phyloP scores from a whole-genome alignment of 2,329 filamentous ascomycete genomes.

The Nigrospora sphaerica region DNA sequence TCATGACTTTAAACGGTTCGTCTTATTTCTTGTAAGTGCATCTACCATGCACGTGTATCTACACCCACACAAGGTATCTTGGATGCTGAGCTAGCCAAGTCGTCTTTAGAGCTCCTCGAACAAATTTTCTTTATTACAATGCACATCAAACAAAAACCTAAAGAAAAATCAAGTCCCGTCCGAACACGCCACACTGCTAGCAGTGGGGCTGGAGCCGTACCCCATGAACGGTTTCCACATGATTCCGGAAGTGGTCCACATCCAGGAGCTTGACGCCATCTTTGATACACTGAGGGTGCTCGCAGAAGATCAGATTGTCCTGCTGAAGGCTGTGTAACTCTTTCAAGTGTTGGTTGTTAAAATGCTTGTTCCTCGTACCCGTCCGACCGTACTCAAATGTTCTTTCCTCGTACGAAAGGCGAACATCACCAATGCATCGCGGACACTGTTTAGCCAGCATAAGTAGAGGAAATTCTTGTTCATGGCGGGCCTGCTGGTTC shows the following conservation, averaged over 20 bases:
- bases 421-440: conserved; percentile 9
- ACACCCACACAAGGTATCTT: no score
- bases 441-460: conserved; percentile 11
- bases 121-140: no score
- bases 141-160: no score
- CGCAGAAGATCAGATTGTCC: background rate
- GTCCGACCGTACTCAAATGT: conserved; percentile 8
- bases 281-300: no score
- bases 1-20: no score
- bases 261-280: no score
- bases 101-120: no score
- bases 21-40: no score
- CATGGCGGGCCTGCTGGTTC: conserved; percentile 4
- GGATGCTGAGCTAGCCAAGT: no score
- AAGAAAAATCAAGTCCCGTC: no score
- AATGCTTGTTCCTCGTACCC: conserved; percentile 13
- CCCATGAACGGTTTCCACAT: conserved; percentile 8
- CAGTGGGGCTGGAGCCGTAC: conserved; percentile 2
- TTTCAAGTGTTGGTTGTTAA: conserved; percentile 12
- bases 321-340: conserved; percentile 6
- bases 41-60: no score
- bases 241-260: conserved; percentile 8
- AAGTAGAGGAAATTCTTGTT: conserved; percentile 9
- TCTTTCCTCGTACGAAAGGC: conserved; percentile 6
- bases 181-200: no score